Conservation (phyloP, 257 asterid species). For the Eustoma russellianum region DNA sequence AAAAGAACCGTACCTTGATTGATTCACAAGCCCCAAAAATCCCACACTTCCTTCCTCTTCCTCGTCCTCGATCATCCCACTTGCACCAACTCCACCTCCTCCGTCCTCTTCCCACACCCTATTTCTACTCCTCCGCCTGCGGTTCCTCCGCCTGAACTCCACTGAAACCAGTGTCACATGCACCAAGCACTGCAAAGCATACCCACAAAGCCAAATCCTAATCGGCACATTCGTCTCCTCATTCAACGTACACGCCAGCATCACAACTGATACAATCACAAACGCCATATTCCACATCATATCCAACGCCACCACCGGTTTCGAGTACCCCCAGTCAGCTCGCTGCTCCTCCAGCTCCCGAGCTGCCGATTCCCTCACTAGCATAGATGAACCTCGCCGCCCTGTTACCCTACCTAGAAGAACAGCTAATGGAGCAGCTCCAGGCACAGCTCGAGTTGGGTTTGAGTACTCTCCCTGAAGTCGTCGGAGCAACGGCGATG, state of each 20-base stretch:
- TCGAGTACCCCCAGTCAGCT: slow-evolving; percentile 93
- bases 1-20: slow-evolving; percentile 35
- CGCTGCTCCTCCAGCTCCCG: slow-evolving; percentile 96
- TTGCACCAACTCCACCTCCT: slow-evolving; percentile 23
- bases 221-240: slow-evolving; percentile 69
- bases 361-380: slow-evolving; percentile 89
- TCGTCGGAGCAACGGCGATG: slow-evolving; percentile 52
- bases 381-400: slow-evolving; percentile 65
- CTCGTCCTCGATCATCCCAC: slow-evolving; percentile 21
- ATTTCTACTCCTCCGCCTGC: slow-evolving; percentile 9
- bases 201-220: slow-evolving; percentile 90
- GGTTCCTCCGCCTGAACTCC: slow-evolving; percentile 53
- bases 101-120: slow-evolving; percentile 26
- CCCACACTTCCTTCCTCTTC: slow-evolving; percentile 15
- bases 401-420: slow-evolving; percentile 64
- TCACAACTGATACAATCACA: slow-evolving; percentile 58
- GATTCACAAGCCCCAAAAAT: slow-evolving; percentile 20
- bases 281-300: slow-evolving; percentile 81
- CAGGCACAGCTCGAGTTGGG: slow-evolving; percentile 19
- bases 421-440: slow-evolving; percentile 39
- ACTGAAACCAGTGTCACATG: slow-evolving; percentile 75
- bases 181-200: slow-evolving; percentile 76
- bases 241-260: slow-evolving; percentile 42
- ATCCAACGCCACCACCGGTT: slow-evolving; percentile 85
- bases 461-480: slow-evolving; percentile 27